phyloP scores from a whole-genome alignment of 2,329 filamentous ascomycete genomes.

The Cladosporium sp. region DNA sequence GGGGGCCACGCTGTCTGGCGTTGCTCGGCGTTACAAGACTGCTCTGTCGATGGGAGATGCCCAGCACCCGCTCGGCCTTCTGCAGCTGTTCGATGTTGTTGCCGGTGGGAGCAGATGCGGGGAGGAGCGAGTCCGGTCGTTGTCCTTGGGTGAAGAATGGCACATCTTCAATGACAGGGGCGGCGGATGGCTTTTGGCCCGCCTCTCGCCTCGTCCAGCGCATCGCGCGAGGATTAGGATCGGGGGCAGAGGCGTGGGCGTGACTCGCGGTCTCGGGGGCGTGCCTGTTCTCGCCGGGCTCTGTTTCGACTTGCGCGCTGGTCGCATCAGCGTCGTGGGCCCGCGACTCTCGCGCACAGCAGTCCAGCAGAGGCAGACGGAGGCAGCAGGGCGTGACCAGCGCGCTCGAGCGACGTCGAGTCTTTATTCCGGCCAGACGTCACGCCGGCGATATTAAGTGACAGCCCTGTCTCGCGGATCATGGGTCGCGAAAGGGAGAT shows the following conservation, averaged over 20 bases:
- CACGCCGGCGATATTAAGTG: constrained; percentile 8
- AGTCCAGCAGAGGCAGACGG: background rate
- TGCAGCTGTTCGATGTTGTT: background rate
- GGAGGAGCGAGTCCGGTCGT: background rate
- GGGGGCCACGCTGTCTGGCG: background rate
- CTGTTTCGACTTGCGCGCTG: constrained; percentile 1
- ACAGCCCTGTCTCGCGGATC: constrained; percentile 6
- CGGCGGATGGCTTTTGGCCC: constrained; percentile 7
- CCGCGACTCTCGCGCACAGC: background rate
- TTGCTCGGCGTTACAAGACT: constrained; percentile 6
- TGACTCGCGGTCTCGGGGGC: constrained; percentile 5
- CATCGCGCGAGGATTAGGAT: constrained; percentile 6
- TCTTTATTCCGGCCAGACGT: background rate
- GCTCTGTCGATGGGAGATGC: constrained; percentile 3
- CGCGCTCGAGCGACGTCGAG: constrained; percentile 6
- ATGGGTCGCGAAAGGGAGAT: constrained; percentile 4
- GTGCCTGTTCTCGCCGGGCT: constrained; percentile 2
- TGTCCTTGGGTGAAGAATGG: constrained; percentile 6
- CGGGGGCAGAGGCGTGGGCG: background rate
- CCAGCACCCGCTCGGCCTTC: constrained; percentile 10
- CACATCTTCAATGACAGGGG: constrained; percentile 9
- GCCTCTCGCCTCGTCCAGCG: constrained; percentile 7
- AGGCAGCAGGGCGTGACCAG: background rate
- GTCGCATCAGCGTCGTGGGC: constrained; percentile 2
- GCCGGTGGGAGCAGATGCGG: background rate